These are phyloP conservation scores for Xylariaceae sp. DNA, from an alignment of 2,329 filamentous ascomycete genomes.

Conservation along the genomic window DNA sequence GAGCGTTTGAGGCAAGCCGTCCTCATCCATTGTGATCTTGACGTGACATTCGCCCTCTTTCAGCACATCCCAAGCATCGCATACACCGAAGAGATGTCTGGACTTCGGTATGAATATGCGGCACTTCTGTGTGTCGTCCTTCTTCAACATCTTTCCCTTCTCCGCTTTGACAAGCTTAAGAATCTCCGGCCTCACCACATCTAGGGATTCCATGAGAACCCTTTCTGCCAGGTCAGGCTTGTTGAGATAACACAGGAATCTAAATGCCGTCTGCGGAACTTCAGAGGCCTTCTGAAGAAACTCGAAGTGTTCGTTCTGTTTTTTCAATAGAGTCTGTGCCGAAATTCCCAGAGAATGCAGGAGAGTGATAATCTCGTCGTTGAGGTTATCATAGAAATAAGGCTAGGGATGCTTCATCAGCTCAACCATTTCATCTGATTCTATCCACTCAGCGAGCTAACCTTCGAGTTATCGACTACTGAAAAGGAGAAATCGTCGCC, in stretches of 20 bases:
- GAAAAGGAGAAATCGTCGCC: slow-evolving; percentile 4
- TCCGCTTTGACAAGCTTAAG: slow-evolving; percentile 4
- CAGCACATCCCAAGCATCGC: slow-evolving; percentile 8
- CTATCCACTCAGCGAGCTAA: not conserved
- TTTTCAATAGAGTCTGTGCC: slow-evolving; percentile 2
- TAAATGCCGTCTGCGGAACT: slow-evolving; percentile 6
- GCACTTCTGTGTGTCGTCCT: slow-evolving; percentile 4
- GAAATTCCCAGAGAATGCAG: slow-evolving; percentile 4
- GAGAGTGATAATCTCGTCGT: slow-evolving; percentile 9
- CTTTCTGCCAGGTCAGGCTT: slow-evolving; percentile 7
- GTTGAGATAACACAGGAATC: slow-evolving; percentile 9
- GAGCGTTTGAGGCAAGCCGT: slow-evolving; percentile 7
- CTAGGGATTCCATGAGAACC: slow-evolving; percentile 9
- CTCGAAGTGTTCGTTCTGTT: slow-evolving; percentile 5
- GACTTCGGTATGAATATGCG: slow-evolving; percentile 8
- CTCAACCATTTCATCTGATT: not conserved
- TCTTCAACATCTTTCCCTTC: slow-evolving; percentile 8
- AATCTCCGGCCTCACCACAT: slow-evolving; percentile 1
- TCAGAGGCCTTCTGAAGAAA: slow-evolving; percentile 1
- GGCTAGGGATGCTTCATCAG: slow-evolving; percentile 4
- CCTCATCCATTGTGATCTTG: slow-evolving; percentile 11
- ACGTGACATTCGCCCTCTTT: slow-evolving; percentile 11
- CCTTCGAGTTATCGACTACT: slow-evolving; percentile 9
- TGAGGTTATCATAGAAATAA: slow-evolving; percentile 7
- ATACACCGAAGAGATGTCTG: slow-evolving; percentile 8